Evolutionary conservation across 177 flowering plant genomes (phyloP).

Genomic region (Vitis hybrid): DNA sequence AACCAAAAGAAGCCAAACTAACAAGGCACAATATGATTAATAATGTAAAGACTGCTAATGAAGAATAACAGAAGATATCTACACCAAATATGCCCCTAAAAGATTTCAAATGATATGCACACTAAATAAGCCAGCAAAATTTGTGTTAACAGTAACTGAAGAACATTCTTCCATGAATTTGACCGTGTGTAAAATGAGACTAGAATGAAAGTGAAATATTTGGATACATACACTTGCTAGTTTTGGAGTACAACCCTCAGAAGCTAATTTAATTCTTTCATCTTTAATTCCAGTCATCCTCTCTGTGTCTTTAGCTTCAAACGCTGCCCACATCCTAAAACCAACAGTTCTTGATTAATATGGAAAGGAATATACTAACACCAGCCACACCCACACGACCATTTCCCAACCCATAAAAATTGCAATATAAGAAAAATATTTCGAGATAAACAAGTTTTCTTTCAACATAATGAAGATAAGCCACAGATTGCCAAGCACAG

Average conservation of each 20-base stretch:
- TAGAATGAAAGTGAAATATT: background rate
- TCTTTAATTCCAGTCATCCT: slow-evolving; percentile 22
- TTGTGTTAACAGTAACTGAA: background rate
- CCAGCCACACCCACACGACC: background rate
- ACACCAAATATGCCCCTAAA: background rate
- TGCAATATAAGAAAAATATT: background rate
- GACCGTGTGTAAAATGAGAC: background rate
- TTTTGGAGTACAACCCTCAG: slow-evolving; percentile 35
- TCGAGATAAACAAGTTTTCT: background rate
- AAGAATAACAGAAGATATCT: background rate
- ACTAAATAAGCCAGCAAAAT: background rate
- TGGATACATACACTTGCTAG: slow-evolving; percentile 30
- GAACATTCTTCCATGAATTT: background rate
- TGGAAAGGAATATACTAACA: background rate
- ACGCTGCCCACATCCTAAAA: slow-evolving; percentile 58
- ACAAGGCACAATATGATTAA: background rate
- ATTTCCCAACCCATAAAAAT: background rate
- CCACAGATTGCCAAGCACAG: too few species aligned
- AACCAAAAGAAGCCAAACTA: background rate
- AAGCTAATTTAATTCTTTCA: slow-evolving; percentile 26
- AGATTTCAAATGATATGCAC: background rate
- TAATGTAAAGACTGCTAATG: too few species aligned
- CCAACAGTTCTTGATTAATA: slow-evolving; percentile 10
- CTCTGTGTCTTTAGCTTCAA: slow-evolving; percentile 33
- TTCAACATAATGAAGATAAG: background rate